These are phyloP conservation scores for Eutrema japonicum DNA, from an alignment of 345 rosid species.

Conservation along the genomic window DNA sequence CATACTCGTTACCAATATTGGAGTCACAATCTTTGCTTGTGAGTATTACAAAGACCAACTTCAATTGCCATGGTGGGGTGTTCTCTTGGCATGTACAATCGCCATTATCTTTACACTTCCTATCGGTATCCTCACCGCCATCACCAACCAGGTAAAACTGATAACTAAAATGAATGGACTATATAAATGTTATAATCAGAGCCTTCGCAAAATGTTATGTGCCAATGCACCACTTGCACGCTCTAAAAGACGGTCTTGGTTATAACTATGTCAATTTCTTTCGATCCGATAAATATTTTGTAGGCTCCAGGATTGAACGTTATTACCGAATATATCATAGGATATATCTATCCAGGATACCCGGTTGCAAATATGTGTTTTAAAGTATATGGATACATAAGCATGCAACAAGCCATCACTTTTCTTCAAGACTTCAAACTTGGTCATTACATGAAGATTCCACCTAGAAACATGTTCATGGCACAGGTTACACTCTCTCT, in stretches of 20 bases:
- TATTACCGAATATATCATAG: constrained; percentile 90
- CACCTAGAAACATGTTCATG: constrained; percentile 97
- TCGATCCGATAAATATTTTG: background rate
- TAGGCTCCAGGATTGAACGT: constrained; percentile 92
- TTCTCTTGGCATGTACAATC: constrained; percentile 75
- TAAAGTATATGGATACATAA: constrained; percentile 96
- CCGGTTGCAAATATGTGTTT: constrained; percentile 98
- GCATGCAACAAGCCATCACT: constrained; percentile 86
- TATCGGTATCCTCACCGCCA: constrained; percentile 91
- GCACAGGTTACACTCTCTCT: constrained; percentile 63
- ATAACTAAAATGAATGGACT: background rate
- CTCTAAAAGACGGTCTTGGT: background rate
- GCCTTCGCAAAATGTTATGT: background rate
- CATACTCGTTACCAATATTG: constrained; percentile 68
- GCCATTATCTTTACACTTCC: constrained; percentile 94
- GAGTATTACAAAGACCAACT: constrained; percentile 88
- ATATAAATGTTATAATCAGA: background rate
- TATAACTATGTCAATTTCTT: background rate
- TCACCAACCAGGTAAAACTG: constrained; percentile 78
- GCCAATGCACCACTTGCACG: background rate
- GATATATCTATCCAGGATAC: constrained; percentile 93
- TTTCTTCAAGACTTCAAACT: constrained; percentile 97
- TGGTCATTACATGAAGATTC: constrained; percentile 98
- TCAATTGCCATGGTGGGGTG: constrained; percentile 99
- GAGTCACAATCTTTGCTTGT: constrained; percentile 72